Percentiles rank a stretch among this genome's conserved stretches.
These are phyloP conservation scores for Microbotryum intermedium DNA, from an alignment of 1,284 basidiomycete species.

Conservation along the genomic window DNA sequence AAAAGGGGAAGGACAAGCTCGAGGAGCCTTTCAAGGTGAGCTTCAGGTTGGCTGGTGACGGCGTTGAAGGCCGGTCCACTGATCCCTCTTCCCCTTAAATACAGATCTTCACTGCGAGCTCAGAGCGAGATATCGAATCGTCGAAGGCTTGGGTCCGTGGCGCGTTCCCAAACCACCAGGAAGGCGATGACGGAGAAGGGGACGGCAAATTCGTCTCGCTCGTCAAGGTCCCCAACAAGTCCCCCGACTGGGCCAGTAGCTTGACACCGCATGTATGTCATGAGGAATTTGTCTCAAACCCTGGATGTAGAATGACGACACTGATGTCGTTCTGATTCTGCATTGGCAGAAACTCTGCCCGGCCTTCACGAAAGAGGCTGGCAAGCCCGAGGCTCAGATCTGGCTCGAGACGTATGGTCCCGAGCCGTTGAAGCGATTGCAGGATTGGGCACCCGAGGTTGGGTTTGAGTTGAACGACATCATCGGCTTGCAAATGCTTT, in stretches of 20 bases:
- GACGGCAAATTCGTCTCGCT: conserved; percentile 41
- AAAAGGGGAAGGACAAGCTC: conserved; percentile 18
- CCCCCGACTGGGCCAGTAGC: conserved; percentile 40
- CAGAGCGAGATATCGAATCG: conserved; percentile 41
- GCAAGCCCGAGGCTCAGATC: conserved; percentile 38
- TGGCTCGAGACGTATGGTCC: conserved; percentile 40
- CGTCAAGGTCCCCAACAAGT: conserved; percentile 43
- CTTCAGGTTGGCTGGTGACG: not conserved
- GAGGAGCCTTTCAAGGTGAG: conserved; percentile 34
- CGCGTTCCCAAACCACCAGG: conserved; percentile 41
- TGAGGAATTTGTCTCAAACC: too few relatives aligned
- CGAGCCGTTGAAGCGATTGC: conserved; percentile 35
- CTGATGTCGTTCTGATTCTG: not conserved
- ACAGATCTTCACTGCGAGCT: conserved; percentile 42
- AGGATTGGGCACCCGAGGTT: conserved; percentile 31
- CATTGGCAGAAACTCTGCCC: conserved; percentile 40
- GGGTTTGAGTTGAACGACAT: conserved; percentile 38
- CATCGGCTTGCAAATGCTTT: conserved; percentile 42
- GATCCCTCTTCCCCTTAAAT: not conserved
- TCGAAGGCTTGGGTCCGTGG: conserved; percentile 42
- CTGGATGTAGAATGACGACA: not conserved
- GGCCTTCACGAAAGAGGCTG: conserved; percentile 41
- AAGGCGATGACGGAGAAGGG: conserved; percentile 41
- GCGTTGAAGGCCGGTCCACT: too few relatives aligned
- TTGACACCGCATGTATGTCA: conserved; percentile 42